phyloP scores from a whole-genome alignment of 2,329 filamentous ascomycete genomes.

The Epichloe bromicola region DNA sequence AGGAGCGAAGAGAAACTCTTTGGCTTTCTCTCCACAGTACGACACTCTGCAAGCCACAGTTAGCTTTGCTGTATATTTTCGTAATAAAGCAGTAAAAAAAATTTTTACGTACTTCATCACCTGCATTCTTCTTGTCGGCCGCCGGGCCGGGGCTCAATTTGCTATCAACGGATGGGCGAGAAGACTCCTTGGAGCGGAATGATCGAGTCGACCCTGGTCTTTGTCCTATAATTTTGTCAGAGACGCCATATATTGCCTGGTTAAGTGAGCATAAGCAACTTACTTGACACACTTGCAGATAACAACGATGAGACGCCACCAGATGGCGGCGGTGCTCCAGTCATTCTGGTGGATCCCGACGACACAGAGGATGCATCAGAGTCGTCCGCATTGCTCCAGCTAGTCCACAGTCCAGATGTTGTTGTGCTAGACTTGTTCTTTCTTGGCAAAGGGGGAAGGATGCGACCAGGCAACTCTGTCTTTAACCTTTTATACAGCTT shows the following conservation, averaged over 20 bases:
- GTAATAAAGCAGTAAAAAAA: background rate
- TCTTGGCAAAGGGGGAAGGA: conserved; percentile 72
- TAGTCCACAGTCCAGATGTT: conserved; percentile 40
- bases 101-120: conserved; percentile 13
- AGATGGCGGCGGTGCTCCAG: conserved; percentile 19
- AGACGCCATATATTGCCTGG: background rate
- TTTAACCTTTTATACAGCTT: conserved; percentile 67
- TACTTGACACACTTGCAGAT: background rate
- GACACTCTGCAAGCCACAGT: conserved; percentile 30
- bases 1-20: conserved; percentile 80
- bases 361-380: conserved; percentile 72
- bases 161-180: conserved; percentile 20
- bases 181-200: conserved; percentile 16
- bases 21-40: conserved; percentile 76
- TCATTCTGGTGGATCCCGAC: conserved; percentile 58
- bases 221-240: background rate
- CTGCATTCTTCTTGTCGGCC: conserved; percentile 9
- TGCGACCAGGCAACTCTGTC: conserved; percentile 78
- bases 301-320: conserved; percentile 15
- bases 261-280: background rate
- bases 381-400: conserved; percentile 44
- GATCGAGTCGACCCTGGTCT: conserved; percentile 18
- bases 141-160: conserved; percentile 13
- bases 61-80: conserved; percentile 8
- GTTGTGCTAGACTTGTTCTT: conserved; percentile 80